phyloP scores from a whole-genome alignment of 495 filamentous ascomycete species.

The Penicillium desertorum region DNA sequence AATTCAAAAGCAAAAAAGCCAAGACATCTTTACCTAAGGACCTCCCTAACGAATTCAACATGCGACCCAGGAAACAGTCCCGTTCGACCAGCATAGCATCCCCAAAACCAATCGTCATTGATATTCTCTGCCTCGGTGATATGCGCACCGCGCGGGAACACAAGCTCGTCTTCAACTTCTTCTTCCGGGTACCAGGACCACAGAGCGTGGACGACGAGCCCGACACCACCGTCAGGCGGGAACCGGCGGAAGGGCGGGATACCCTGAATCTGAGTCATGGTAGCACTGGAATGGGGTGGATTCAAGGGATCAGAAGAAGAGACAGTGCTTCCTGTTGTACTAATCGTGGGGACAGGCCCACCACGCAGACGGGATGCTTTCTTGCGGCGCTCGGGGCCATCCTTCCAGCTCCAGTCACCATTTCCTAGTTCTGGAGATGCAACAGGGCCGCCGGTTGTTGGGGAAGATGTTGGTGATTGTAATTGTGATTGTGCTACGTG shows the following conservation, averaged over 20 bases:
- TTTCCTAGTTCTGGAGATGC: constrained; percentile 31
- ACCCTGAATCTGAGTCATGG: constrained; percentile 16
- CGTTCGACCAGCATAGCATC: constrained; percentile 70
- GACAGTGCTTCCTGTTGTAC: constrained; percentile 7
- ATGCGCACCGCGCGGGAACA: constrained; percentile 80
- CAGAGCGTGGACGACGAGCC: constrained; percentile 56
- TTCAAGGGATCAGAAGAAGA: constrained; percentile 19
- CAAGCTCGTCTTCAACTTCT: constrained; percentile 66
- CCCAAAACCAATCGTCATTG: constrained; percentile 85
- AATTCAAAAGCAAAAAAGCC: constrained; percentile 1
- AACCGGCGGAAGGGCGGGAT: constrained; percentile 41
- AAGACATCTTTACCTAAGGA: constrained; percentile 18
- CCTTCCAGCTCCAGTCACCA: constrained; percentile 53
- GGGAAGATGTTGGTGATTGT: constrained; percentile 15
- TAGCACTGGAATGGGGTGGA: not conserved
- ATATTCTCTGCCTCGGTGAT: constrained; percentile 76
- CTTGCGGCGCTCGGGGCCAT: constrained; percentile 47
- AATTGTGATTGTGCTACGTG: constrained; percentile 25
- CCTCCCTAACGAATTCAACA: constrained; percentile 52
- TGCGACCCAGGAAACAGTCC: constrained; percentile 77
- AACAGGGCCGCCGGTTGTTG: constrained; percentile 13
- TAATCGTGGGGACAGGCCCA: not conserved
- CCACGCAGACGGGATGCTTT: constrained; percentile 46
- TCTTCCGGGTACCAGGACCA: constrained; percentile 74
- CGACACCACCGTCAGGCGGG: constrained; percentile 70